These are phyloP conservation scores for Carpinus viminea DNA, from an alignment of 306 rosid genomes.

Conservation along the genomic window DNA sequence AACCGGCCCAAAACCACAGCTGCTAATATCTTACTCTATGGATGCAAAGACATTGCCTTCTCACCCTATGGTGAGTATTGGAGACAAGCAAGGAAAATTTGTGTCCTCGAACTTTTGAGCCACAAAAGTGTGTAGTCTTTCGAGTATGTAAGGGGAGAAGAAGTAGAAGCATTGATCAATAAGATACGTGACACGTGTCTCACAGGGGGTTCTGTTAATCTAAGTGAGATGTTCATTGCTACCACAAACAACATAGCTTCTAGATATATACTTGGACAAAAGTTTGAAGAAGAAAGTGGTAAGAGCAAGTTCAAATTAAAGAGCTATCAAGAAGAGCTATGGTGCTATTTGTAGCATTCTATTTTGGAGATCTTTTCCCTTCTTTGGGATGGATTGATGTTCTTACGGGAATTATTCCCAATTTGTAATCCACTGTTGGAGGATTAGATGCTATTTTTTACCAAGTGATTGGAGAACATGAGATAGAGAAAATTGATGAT, in stretches of 20 bases:
- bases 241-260: conserved; percentile 5
- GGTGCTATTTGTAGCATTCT: background rate
- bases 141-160: conserved; percentile 15
- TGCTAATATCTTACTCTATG: conserved; percentile 10
- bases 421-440: background rate
- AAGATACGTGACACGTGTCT: background rate
- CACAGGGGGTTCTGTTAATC: background rate
- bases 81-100: conserved; percentile 11
- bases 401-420: background rate
- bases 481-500: background rate
- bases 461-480: background rate
- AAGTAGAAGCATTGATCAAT: background rate
- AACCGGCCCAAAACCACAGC: conserved; percentile 24
- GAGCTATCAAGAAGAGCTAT: background rate
- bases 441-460: conserved; percentile 1
- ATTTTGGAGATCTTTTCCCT: conserved; percentile 8
- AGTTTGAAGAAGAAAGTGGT: conserved; percentile 10
- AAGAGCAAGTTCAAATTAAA: background rate
- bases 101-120: conserved; percentile 12
- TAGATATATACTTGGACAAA: conserved; percentile 12
- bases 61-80: conserved; percentile 25
- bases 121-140: conserved; percentile 11
- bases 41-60: conserved; percentile 17
- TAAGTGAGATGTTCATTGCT: background rate
- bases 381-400: conserved; percentile 18